Base-by-base conservation (phyloP, 768 basidiomycete genomes). In the Gloeostereum incarnatum region DNA sequence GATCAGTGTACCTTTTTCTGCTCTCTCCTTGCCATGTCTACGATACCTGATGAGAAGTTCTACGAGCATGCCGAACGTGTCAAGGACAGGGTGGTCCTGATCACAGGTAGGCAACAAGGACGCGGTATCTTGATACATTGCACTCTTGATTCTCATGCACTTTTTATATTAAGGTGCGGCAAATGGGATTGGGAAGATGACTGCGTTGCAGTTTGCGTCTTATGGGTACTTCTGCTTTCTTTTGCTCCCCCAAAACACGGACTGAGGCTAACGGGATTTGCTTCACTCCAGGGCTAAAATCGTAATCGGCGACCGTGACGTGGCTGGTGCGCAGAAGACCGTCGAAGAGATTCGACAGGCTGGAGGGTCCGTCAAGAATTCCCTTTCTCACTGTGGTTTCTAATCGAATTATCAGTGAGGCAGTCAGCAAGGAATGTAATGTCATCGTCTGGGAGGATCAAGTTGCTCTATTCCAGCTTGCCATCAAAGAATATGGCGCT, bases 181-280 rank as follows among this genome's bases (percentile, higher is more conserved):
- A 17, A 39, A 17, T 31, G 21, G n/a, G 2, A 73, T 78, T 40
- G 75, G 73, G 33, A 66, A 57, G 50, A 67, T 71, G 43, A 53
- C 67, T 2, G 75, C 75, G 3, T 45, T 68, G 7, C 59, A 56
- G n/a, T 73, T 75, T 48, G 73, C 69, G n/a, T 59, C 55, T 31
- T 54, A 70, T 42, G 73, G 73, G 75, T 73, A 37, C 33, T 61
- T 49, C n/a, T n/a, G n/a, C n/a, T n/a, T n/a, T n/a, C n/a, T n/a
- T n/a, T n/a, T n/a, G n/a, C n/a, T n/a, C n/a, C n/a, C n/a, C n/a
- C n/a, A n/a, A n/a, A n/a, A n/a, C n/a, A n/a, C n/a, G n/a, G n/a
- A n/a, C n/a, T n/a, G n/a, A n/a, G n/a, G n/a, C n/a, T n/a, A n/a
- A n/a, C n/a, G n/a, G n/a, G n/a, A n/a, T n/a, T n/a, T n/a, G n/a